Evolutionary conservation across 148 eudicot species (phyloP), one percentile per base, ranked within the genome.

Genomic region (Vaccinium darrowii): DNA sequence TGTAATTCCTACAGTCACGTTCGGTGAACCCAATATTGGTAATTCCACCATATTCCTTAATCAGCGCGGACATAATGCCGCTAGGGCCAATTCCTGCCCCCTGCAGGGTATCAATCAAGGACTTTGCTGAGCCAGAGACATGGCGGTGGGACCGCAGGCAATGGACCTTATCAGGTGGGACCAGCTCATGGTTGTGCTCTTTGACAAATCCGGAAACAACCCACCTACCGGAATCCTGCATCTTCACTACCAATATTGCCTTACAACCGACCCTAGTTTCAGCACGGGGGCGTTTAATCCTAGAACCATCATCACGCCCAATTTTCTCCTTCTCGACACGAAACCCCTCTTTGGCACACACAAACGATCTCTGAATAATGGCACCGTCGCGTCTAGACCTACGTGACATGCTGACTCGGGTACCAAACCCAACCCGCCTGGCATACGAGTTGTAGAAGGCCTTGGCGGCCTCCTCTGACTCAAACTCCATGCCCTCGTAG

Each of bases 21-120:
- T 90, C 92, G 10, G 93, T 92, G 79, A 92, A 92, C 87, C 93
- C 93, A 51, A 92, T 92, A 76, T 90, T 90, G 82, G 89, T 92
- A 83, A 89, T 87, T 74, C 92, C 93, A 81, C 93, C 93, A 83
- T 88, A 90, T 81, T 92, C 93, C 89, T 90, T 88, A 54, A 90
- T 85, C 79, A 92, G 78, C 0, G 91, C 92, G 0, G 90, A 88
- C 93, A 92, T 92, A 14, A 92, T 92, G 85, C 90, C 83, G 71
- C 93, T 88, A 2, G 92, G 92, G 1, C 93, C 93, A 56, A 92
- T 81, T 14, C 92, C 93, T 0, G 92, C 92, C 15, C 89, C 92
- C 75, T 90, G 93, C 60, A 92, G 54, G 7, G 92, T 91, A 65
- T 92, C 93, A 52, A 92, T 92, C 49, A 92, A 84, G 10, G 92